phyloP scores from a whole-genome alignment of 2,329 filamentous ascomycete genomes.

The Malbranchea cinnamomea region DNA sequence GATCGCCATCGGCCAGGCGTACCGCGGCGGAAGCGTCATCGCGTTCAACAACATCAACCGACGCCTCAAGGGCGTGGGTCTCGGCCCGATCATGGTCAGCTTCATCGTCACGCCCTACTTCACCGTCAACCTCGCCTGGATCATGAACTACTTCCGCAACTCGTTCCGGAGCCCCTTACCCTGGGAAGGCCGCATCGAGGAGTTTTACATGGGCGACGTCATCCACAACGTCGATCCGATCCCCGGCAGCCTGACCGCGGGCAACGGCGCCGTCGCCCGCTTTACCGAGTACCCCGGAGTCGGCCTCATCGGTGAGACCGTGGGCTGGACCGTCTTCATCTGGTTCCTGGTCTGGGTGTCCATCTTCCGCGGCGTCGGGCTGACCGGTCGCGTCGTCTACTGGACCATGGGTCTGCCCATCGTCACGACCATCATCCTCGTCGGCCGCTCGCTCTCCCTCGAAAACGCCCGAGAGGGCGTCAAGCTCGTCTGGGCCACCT shows the following conservation, averaged over 20 bases:
- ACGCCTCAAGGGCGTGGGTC: slow-evolving; percentile 39
- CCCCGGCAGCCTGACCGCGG: slow-evolving; percentile 24
- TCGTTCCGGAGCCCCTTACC: slow-evolving; percentile 41
- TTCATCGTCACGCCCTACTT: slow-evolving; percentile 44
- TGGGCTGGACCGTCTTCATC: slow-evolving; percentile 43
- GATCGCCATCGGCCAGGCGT: slow-evolving; percentile 38
- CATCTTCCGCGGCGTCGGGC: slow-evolving; percentile 43
- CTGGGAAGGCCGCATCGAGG: slow-evolving; percentile 36
- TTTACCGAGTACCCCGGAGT: slow-evolving; percentile 36
- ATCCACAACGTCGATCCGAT: slow-evolving; percentile 33
- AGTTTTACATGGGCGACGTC: slow-evolving; percentile 39
- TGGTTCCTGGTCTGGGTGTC: slow-evolving; percentile 47
- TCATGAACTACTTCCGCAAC: slow-evolving; percentile 43
- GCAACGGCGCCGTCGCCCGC: slow-evolving; percentile 24
- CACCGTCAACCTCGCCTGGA: slow-evolving; percentile 42
- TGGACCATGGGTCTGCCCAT: slow-evolving; percentile 49
- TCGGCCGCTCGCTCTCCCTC: slow-evolving; percentile 39
- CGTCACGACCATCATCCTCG: slow-evolving; percentile 40
- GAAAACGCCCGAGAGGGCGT: slow-evolving; percentile 40
- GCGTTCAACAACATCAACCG: slow-evolving; percentile 40
- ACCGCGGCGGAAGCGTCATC: slow-evolving; percentile 40
- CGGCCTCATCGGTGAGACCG: slow-evolving; percentile 39
- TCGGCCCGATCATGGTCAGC: slow-evolving; percentile 38
- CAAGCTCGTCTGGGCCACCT: slow-evolving; percentile 33
- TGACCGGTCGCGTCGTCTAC: slow-evolving; percentile 45